Evolutionary conservation across 176 grass and related monocot genomes (phyloP), one percentile per base, ranked within the genome.

Genomic region (Phoenix dactylifera): DNA sequence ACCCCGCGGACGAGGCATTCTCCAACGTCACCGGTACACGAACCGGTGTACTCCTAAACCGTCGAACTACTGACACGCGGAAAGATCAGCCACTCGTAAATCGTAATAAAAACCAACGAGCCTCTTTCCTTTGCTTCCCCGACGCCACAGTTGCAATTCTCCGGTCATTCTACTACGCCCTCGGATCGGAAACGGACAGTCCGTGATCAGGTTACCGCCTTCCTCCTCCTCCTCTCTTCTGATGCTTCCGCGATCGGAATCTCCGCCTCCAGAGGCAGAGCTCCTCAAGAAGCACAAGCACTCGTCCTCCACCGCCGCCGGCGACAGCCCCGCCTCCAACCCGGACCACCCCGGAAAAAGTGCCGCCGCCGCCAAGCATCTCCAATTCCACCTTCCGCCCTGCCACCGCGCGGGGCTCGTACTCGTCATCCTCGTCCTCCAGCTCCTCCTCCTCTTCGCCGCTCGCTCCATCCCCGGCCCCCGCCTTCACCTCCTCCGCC

Each of bases 371-470:
- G 1, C 14, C 28, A 4, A 30, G 5, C 28, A 30, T 30, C 44
- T 17, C 23, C 17, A 18, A 19, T 22, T 30, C 18, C 9, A n/a
- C 20, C 68, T 59, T 18, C 17, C 50, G 24, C 20, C 22, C 62
- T 19, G 77, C 25, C 52, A 55, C 25, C 59, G 72, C 14, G 71
- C 29, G 12, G 50, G 52, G n/a, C 7, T 87, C 35, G 9, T 84
- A 10, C 6, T 85, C 3, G 68, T 57, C 35, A 71, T 90, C 57
- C 65, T 90, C 5, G 55, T 32, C 0, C 7, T 96, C 18, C 92
- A 90, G 65, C 28, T 90, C 14, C 9, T 88, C 49, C 57, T 97
- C 58, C 78, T 90, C 55, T 26, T 79, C 50, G 54, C 10, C 62
- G 49, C 81, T 4, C 65, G 77, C 1, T 76, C 72, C 83, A 66